Evolutionary conservation across 768 basidiomycete genomes (phyloP).

Genomic region (Amanita subjunquillea): DNA sequence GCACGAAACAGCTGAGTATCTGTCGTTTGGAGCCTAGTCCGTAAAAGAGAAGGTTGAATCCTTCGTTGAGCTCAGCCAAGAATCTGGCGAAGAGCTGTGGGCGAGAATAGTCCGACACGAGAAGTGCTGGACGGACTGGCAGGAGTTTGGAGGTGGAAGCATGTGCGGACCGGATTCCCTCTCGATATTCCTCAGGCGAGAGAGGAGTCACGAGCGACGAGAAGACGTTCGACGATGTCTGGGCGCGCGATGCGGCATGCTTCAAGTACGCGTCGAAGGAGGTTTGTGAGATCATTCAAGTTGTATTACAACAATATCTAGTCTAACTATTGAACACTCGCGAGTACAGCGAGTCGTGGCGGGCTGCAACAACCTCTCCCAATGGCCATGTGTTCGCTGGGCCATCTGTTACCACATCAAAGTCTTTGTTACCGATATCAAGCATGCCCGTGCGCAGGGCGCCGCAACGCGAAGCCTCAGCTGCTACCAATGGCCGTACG

Average conservation of each 20-base stretch:
- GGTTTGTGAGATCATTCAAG: conserved; percentile 42
- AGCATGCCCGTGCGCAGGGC: conserved; percentile 38
- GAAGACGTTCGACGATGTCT: conserved; percentile 75
- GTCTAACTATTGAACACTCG: conserved; percentile 86
- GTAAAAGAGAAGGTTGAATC: conserved; percentile 84
- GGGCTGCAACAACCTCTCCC: conserved; percentile 80
- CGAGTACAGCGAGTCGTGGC: conserved; percentile 94
- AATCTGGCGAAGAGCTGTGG: conserved; percentile 46
- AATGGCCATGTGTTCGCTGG: conserved; percentile 94
- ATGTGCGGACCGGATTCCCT: conserved; percentile 24
- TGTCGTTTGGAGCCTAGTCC: conserved; percentile 84
- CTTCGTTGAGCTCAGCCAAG: conserved; percentile 61
- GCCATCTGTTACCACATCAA: conserved; percentile 35
- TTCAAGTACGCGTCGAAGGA: conserved; percentile 84
- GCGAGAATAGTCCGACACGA: conserved; percentile 19
- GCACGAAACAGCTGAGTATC: conserved; percentile 68
- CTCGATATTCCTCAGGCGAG: conserved; percentile 49
- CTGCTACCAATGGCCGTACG: conserved; percentile 55
- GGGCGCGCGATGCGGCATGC: conserved; percentile 45
- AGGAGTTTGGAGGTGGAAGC: conserved; percentile 14
- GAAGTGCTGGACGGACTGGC: conserved; percentile 22
- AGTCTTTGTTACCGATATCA: conserved; percentile 14
- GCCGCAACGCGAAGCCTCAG: conserved; percentile 34
- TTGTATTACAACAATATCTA: too few species aligned
- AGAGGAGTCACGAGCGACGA: conserved; percentile 66